Percentiles rank a stretch among this genome's conserved stretches.
These are phyloP conservation scores for Suillus americanus DNA, from an alignment of 768 basidiomycete species.

Conservation along the genomic window DNA sequence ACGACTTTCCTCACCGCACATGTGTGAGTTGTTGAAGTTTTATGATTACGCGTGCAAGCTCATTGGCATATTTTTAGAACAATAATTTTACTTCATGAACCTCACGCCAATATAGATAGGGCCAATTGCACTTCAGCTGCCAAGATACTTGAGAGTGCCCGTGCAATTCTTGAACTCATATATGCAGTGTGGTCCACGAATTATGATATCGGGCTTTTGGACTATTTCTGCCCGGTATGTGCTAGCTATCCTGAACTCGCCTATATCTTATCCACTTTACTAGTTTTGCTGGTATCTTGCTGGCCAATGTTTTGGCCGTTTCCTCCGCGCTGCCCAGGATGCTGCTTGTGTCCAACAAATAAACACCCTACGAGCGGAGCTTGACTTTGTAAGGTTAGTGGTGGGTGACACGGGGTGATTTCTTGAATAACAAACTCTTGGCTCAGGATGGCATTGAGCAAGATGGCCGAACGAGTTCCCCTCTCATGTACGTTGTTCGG, in stretches of 20 bases:
- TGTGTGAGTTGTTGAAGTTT: slow-evolving; percentile 25
- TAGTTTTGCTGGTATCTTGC: slow-evolving; percentile 72
- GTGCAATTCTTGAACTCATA: slow-evolving; percentile 65
- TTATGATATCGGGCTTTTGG: slow-evolving; percentile 67
- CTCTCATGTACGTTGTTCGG: slow-evolving; percentile 46
- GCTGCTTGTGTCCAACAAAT: slow-evolving; percentile 56
- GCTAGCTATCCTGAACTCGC: background rate
- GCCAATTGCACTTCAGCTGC: slow-evolving; percentile 67
- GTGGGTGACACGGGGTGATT: background rate
- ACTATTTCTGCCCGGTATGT: slow-evolving; percentile 67
- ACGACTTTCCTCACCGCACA: slow-evolving; percentile 31
- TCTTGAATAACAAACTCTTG: background rate
- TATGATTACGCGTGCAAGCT: slow-evolving; percentile 27
- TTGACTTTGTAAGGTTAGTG: slow-evolving; percentile 67
- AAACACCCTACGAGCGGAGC: slow-evolving; percentile 57
- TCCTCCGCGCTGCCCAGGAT: slow-evolving; percentile 62
- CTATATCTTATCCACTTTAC: slow-evolving; percentile 1
- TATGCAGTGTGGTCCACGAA: slow-evolving; percentile 69
- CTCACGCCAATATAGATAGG: slow-evolving; percentile 61
- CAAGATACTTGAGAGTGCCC: slow-evolving; percentile 65
- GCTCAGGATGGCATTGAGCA: slow-evolving; percentile 53
- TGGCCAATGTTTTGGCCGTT: slow-evolving; percentile 65
- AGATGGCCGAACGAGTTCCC: slow-evolving; percentile 67
- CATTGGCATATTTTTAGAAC: slow-evolving; percentile 41
- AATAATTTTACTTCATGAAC: slow-evolving; percentile 72